Evolutionary conservation across 768 basidiomycete genomes (phyloP).

Genomic region (Lactarius sanguifluus): DNA sequence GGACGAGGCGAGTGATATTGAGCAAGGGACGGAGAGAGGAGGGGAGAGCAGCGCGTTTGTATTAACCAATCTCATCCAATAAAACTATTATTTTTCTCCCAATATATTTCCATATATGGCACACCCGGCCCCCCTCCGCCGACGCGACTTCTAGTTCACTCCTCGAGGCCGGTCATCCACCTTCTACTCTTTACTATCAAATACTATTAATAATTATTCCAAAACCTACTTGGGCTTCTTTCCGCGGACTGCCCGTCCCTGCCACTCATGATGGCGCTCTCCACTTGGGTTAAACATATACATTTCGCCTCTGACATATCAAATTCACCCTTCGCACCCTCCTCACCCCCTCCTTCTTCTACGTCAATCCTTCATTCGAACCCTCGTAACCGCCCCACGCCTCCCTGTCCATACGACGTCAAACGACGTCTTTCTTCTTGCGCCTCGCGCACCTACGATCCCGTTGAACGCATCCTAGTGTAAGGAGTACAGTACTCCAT

Average conservation of each 20-base stretch:
- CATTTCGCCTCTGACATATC: conserved; percentile 13
- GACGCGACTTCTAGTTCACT: conserved; percentile 10
- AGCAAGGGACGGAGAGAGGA: not conserved
- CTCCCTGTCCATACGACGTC: conserved; percentile 7
- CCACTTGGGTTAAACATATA: conserved; percentile 1
- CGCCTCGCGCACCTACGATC: not conserved
- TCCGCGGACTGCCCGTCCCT: conserved; percentile 20
- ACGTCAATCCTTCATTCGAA: conserved; percentile 6
- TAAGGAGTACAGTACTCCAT: conserved; percentile 10
- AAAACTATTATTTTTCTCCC: not conserved
- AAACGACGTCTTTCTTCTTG: not conserved
- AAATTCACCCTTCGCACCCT: conserved; percentile 6
- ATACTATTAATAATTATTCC: conserved; percentile 5
- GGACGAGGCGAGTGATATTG: not conserved
- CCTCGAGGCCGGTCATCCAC: conserved; percentile 27
- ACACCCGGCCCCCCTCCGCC: conserved; percentile 1
- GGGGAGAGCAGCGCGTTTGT: not conserved
- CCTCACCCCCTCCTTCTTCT: conserved; percentile 11
- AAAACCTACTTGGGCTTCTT: conserved; percentile 3
- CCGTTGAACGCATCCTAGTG: not conserved
- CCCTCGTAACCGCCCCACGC: not conserved
- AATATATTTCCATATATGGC: not conserved
- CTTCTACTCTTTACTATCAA: not conserved
- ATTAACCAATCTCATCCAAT: not conserved
- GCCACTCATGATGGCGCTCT: conserved; percentile 4